These are phyloP conservation scores for Tarenaya hassleriana DNA, from an alignment of 345 rosid species.

Conservation along the genomic window DNA sequence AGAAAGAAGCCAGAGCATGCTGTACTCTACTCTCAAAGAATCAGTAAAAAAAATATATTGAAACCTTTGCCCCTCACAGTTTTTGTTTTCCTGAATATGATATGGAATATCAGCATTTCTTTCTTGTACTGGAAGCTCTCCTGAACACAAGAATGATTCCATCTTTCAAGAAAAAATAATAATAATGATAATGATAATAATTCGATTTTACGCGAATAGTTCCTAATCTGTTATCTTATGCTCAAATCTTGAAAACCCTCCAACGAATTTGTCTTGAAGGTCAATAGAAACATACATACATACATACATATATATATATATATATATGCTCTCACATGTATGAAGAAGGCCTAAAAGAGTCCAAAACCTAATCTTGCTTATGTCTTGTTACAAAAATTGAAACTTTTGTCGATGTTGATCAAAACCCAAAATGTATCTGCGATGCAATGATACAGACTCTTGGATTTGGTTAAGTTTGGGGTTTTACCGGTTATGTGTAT, in stretches of 20 bases:
- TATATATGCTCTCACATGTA: too few relatives aligned
- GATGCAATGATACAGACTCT: too few relatives aligned
- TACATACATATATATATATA: too few relatives aligned
- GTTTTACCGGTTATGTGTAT: too few relatives aligned
- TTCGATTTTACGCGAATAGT: slow-evolving; percentile 22
- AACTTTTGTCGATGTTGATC: too few relatives aligned
- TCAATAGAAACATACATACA: slow-evolving; percentile 3
- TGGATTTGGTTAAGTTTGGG: too few relatives aligned
- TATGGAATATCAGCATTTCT: slow-evolving; percentile 18
- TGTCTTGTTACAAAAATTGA: too few relatives aligned
- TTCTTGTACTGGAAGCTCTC: slow-evolving; percentile 19
- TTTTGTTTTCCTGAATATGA: too few relatives aligned
- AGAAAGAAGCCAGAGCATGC: slow-evolving; percentile 12
- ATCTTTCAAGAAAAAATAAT: neutral
- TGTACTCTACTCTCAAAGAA: slow-evolving; percentile 4
- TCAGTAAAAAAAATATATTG: slow-evolving; percentile 9
- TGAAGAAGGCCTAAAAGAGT: too few relatives aligned
- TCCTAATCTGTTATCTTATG: slow-evolving; percentile 22
- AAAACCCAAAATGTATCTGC: too few relatives aligned
- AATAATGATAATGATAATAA: slow-evolving; percentile 2
- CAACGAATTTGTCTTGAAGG: neutral
- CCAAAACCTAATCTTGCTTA: too few relatives aligned
- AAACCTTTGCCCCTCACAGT: slow-evolving; percentile 5
- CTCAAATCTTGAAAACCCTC: neutral
- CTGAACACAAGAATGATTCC: slow-evolving; percentile 22